Percentiles rank a stretch among this genome's conserved stretches.
Evolutionary conservation across 2,329 filamentous ascomycete genomes (phyloP).

Genomic region (Colletotrichum navitas): DNA sequence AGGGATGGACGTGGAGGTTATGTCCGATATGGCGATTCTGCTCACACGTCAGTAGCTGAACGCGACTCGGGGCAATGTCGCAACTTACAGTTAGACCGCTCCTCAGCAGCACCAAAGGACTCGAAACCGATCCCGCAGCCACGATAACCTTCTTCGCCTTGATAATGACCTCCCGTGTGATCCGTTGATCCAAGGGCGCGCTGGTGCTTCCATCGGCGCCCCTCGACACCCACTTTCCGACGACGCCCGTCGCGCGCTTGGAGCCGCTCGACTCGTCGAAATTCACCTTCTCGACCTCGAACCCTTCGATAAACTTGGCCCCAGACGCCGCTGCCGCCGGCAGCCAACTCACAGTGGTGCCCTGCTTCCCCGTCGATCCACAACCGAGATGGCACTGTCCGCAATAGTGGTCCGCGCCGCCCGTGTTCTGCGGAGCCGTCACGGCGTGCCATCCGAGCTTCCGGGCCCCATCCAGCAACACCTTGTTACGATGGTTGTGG

Average conservation of each 20-base stretch:
- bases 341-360: slow-evolving; percentile 81
- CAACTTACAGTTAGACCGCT: slow-evolving; percentile 77
- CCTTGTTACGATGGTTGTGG: slow-evolving; percentile 79
- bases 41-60: slow-evolving; percentile 38
- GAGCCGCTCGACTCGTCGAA: slow-evolving; percentile 68
- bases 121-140: slow-evolving; percentile 81
- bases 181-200: slow-evolving; percentile 61
- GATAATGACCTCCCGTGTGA: slow-evolving; percentile 73
- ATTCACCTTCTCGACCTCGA: slow-evolving; percentile 76
- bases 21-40: slow-evolving; percentile 84
- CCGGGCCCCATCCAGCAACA: slow-evolving; percentile 79
- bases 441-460: slow-evolving; percentile 80
- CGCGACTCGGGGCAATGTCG: too few relatives aligned
- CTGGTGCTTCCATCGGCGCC: slow-evolving; percentile 71
- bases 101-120: slow-evolving; percentile 79
- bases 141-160: slow-evolving; percentile 85
- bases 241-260: slow-evolving; percentile 76
- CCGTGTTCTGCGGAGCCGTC: slow-evolving; percentile 83
- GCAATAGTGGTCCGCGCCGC: slow-evolving; percentile 79
- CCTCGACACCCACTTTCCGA: slow-evolving; percentile 81
- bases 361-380: slow-evolving; percentile 79
- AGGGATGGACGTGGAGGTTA: slow-evolving; percentile 87
- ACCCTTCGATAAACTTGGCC: slow-evolving; percentile 86
- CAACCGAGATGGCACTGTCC: slow-evolving; percentile 73
- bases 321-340: slow-evolving; percentile 83